Percentiles rank a stretch among this genome's conserved stretches.
Evolutionary conservation across 805 yeast species (phyloP).

Genomic region (Sugiyamaella lignohabitans): DNA sequence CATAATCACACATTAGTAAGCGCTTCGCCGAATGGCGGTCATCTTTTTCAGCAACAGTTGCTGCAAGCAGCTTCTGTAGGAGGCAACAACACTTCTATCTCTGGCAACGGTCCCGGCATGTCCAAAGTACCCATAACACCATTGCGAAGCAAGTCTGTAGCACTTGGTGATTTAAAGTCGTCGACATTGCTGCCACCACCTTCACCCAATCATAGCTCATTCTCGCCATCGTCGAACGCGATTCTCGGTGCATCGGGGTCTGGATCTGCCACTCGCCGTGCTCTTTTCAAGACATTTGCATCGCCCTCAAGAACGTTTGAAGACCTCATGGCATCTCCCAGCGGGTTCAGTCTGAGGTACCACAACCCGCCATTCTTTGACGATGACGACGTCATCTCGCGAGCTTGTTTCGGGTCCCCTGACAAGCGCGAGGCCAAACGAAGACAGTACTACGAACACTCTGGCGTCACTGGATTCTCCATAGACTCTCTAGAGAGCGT

Average conservation of each 20-base stretch:
- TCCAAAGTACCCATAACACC: conserved; percentile 5
- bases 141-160: conserved; percentile 11
- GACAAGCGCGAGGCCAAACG: conserved; percentile 28
- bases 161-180: conserved; percentile 15
- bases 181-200: not conserved
- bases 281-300: conserved; percentile 14
- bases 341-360: conserved; percentile 5
- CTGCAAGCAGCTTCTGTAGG: not conserved
- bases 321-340: conserved; percentile 27
- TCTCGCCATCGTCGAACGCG: not conserved
- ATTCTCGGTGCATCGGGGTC: not conserved
- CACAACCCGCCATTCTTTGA: conserved; percentile 7
- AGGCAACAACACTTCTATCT: not conserved
- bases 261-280: not conserved
- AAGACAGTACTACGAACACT: conserved; percentile 25
- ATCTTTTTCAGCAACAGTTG: not conserved
- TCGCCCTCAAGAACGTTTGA: conserved; percentile 31
- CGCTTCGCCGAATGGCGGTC: not conserved
- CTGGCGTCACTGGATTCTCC: conserved; percentile 19
- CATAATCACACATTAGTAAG: not conserved
- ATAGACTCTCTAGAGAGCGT: conserved; percentile 23
- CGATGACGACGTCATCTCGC: conserved; percentile 30
- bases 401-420: conserved; percentile 35
- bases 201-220: not conserved
- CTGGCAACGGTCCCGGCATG: not conserved